These are phyloP conservation scores for Akanthomyces uredinophilus DNA, from an alignment of 2,329 filamentous ascomycete species.

Conservation along the genomic window DNA sequence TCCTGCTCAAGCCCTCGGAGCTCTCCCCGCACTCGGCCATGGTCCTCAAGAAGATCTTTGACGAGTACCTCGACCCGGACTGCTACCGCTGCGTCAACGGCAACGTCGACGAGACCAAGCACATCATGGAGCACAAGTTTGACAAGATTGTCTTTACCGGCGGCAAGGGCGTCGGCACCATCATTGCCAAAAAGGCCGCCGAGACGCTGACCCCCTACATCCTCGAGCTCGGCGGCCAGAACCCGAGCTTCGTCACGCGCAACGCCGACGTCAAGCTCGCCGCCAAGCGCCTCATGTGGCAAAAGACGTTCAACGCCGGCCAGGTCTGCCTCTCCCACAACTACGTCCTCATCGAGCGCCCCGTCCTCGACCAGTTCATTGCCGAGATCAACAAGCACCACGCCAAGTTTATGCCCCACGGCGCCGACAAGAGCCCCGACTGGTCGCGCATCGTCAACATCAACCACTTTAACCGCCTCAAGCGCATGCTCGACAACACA, in stretches of 20 bases:
- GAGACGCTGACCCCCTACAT: slow-evolving; percentile 81
- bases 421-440: slow-evolving; percentile 71
- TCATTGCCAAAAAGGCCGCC: slow-evolving; percentile 85
- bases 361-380: slow-evolving; percentile 66
- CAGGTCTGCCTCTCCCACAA: slow-evolving; percentile 93
- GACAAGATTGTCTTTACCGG: slow-evolving; percentile 99
- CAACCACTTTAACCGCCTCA: slow-evolving; percentile 73
- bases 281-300: slow-evolving; percentile 81
- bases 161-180: slow-evolving; percentile 69
- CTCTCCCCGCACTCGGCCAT: slow-evolving; percentile 69
- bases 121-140: slow-evolving; percentile 82
- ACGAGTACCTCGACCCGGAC: slow-evolving; percentile 68
- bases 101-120: slow-evolving; percentile 71
- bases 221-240: slow-evolving; percentile 85
- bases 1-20: slow-evolving; percentile 87
- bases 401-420: slow-evolving; percentile 77
- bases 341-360: slow-evolving; percentile 78
- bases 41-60: slow-evolving; percentile 73
- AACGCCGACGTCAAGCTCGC: slow-evolving; percentile 75
- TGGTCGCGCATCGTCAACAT: slow-evolving; percentile 77
- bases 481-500: slow-evolving; percentile 82
- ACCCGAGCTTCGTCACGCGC: slow-evolving; percentile 87
- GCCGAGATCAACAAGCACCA: slow-evolving; percentile 66
- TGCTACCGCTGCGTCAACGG: slow-evolving; percentile 79
- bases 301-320: slow-evolving; percentile 79